phyloP scores from a whole-genome alignment of 2,329 filamentous ascomycete genomes.

The Zymoseptoria ardabiliae region DNA sequence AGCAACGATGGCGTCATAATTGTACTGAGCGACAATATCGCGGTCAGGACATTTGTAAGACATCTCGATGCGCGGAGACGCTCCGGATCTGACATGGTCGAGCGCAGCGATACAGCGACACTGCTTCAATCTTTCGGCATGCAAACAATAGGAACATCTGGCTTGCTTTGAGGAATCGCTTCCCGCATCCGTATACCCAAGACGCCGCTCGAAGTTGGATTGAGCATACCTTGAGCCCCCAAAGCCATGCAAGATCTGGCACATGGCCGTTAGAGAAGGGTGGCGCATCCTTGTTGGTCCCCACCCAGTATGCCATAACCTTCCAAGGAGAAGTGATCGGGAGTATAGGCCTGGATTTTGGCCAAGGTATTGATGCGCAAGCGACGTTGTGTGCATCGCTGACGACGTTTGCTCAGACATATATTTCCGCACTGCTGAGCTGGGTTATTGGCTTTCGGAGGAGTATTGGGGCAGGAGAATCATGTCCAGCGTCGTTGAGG shows the following conservation, averaged over 20 bases:
- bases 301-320: constrained; percentile 19
- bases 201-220: constrained; percentile 31
- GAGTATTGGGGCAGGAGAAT: constrained; percentile 29
- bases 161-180: constrained; percentile 32
- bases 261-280: constrained; percentile 13
- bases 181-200: constrained; percentile 14
- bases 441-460: constrained; percentile 39
- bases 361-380: constrained; percentile 20
- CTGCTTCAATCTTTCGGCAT: constrained; percentile 18
- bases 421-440: constrained; percentile 31
- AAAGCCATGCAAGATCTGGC: constrained; percentile 12
- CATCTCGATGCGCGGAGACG: not conserved
- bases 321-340: constrained; percentile 29
- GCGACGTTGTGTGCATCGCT: not conserved
- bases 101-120: constrained; percentile 27
- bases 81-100: not conserved
- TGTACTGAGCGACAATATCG: not conserved
- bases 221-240: constrained; percentile 16
- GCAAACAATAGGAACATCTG: constrained; percentile 29
- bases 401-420: constrained; percentile 21
- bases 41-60: not conserved
- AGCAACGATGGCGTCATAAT: not conserved
- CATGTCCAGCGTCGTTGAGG: constrained; percentile 28
- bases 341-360: constrained; percentile 30
- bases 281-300: constrained; percentile 10